Evolutionary conservation across 306 rosid genomes (phyloP), one percentile per base, ranked within the genome.

Genomic region (Castanea mollissima): DNA sequence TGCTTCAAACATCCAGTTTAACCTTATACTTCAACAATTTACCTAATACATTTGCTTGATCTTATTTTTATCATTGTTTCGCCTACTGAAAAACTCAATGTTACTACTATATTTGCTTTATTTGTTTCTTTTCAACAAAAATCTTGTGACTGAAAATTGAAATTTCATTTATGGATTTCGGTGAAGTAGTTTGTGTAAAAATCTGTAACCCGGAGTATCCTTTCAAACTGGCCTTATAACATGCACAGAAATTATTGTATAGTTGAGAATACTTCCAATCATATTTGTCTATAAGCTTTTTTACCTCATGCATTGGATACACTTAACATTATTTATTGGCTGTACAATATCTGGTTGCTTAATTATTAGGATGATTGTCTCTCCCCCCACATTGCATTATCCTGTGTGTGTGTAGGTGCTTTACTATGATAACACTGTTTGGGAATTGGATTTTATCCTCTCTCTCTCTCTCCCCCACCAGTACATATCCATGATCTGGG

Each of bases 1-100:
- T 46, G 29, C 62, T 67, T 79, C 9, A 78, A 81, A 68, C 31
- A 78, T 60, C 81, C 63, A 59, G 78, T 71, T 55, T 59, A 57
- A 71, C 64, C 29, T 60, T 44, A 23, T 56, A 59, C 73, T 60
- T 57, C 57, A 79, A 11, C 70, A 73, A 34, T 64, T 9, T 63
- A 63, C 31, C 16, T 6, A 4, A 63, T 63, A 5, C 41, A 63
- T 63, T 29, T 63, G 69, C 10, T 63, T 63, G 12, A 5, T 63
- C 10, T 25, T 63, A 29, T 63, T 29, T 63, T 18, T 23, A 21
- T 11, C 23, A 3, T 23, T 32, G 23, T 4, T 23, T 14, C 4
- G 65, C 29, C 11, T 59, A 59, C 65, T 59, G 2, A 11, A 49
- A 11, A 59, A 27, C 31, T 59, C 29, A 20, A 59, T 23, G 4